Evolutionary conservation across 768 basidiomycete species (phyloP).

Genomic region (Suillus subalutaceus): DNA sequence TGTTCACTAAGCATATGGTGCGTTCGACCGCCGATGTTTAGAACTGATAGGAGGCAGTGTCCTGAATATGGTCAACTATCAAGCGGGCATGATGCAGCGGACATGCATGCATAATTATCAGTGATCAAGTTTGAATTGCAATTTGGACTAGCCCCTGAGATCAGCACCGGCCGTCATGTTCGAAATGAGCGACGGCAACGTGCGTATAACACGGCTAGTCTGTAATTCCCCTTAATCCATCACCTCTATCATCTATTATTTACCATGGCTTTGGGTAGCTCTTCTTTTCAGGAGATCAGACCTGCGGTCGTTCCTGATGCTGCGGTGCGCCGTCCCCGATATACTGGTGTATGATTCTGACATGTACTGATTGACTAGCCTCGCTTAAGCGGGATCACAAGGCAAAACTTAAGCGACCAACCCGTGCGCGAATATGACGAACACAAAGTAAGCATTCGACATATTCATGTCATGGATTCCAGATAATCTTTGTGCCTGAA

Average conservation of each 20-base stretch:
- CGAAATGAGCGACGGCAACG: background rate
- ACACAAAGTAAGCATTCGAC: background rate
- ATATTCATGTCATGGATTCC: background rate
- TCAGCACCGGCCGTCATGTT: background rate
- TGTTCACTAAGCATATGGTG: background rate
- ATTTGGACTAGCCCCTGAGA: background rate
- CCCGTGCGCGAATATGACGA: background rate
- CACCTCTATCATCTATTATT: background rate
- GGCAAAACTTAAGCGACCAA: background rate
- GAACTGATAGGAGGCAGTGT: background rate
- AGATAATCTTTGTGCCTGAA: background rate
- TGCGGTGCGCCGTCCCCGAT: background rate
- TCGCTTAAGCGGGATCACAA: background rate
- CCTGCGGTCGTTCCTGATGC: background rate
- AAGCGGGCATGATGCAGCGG: no score
- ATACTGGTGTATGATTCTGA: background rate
- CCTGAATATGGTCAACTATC: background rate
- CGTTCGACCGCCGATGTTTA: background rate
- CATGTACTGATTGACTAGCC: background rate
- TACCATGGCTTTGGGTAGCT: background rate
- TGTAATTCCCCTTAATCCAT: background rate
- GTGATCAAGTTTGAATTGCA: background rate
- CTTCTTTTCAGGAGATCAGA: background rate
- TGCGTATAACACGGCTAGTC: background rate
- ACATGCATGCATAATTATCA: background rate